phyloP scores from a whole-genome alignment of 768 basidiomycete genomes.

The Porpolomopsis calyptriformis region DNA sequence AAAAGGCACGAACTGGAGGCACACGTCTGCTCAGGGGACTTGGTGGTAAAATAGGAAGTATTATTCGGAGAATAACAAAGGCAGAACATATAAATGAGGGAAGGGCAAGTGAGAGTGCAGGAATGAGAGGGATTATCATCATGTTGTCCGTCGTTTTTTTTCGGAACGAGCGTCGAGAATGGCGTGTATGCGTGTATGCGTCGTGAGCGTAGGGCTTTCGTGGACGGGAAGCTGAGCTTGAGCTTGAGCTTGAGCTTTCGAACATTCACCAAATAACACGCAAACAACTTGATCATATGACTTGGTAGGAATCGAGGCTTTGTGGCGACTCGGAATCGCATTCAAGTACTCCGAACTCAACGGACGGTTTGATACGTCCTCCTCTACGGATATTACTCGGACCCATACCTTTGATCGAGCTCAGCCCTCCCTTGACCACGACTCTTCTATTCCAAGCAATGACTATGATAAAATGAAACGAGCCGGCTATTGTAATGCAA shows the following conservation, averaged over 20 bases:
- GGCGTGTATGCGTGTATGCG: slow-evolving; percentile 20
- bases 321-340: too few relatives aligned
- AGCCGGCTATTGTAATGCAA: too few relatives aligned
- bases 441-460: too few relatives aligned
- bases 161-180: slow-evolving; percentile 38
- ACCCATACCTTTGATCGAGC: too few relatives aligned
- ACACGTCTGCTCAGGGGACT: slow-evolving; percentile 64
- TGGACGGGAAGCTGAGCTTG: slow-evolving; percentile 19
- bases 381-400: too few relatives aligned
- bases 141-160: slow-evolving; percentile 6
- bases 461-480: too few relatives aligned
- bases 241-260: slow-evolving; percentile 21
- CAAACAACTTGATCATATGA: not conserved
- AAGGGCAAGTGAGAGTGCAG: slow-evolving; percentile 55
- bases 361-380: too few relatives aligned
- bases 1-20: slow-evolving; percentile 44
- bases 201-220: slow-evolving; percentile 34
- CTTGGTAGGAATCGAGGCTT: too few relatives aligned
- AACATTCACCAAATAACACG: not conserved
- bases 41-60: slow-evolving; percentile 66
- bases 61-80: slow-evolving; percentile 66
- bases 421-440: too few relatives aligned
- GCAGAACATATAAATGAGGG: slow-evolving; percentile 63
- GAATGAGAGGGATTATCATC: slow-evolving; percentile 57
- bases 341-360: too few relatives aligned